Base-by-base conservation (phyloP, 2,329 filamentous ascomycete species). In the Colletotrichum viniferum region DNA sequence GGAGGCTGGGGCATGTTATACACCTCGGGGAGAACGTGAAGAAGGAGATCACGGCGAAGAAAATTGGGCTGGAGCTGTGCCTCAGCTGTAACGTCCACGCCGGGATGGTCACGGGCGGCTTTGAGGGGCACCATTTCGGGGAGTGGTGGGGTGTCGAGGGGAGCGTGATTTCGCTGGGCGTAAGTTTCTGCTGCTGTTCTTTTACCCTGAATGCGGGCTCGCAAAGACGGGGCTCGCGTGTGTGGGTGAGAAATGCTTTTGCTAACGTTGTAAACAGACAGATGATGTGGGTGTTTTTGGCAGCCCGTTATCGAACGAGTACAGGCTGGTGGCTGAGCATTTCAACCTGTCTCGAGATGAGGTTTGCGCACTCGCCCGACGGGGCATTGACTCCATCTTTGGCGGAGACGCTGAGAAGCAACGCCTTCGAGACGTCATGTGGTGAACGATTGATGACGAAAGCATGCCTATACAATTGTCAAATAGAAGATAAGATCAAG, bases 231-330 rank as follows among this genome's bases (percentile, higher is more conserved):
- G 16, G 13, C 16, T 24, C 12, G n/a, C 13, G n/a, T 24, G 43
- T 52, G n/a, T n/a, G 43, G 43, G 13, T 13, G 43, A 24, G n/a
- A 12, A 18, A 14, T 8, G n/a, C 62, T 12, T 9, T 13, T 18
- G 30, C 58, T 62, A 64, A 62, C 63, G 70, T 21, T 55, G 38
- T 56, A 6, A 6, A 48, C 76, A 96, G 94, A 97, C 95, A 2
- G 95, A 97, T 81, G 94, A 97, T 79, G 93, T 96, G 12, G 95
- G 94, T 3, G 91, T 97, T 26, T 97, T 97, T 79, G 93, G 92
- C 65, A 96, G 94, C 80, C 88, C 91, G 0, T 84, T 96, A 5
- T 96, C 94, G 1, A 92, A 95, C 78, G 95, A 97, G 82, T 96
- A 96, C 82, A 85, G 88, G 9, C 89, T 97, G 4, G 93, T 94